Base-by-base conservation (phyloP, 257 asterid genomes). In the Nicotiana sylvestris region DNA sequence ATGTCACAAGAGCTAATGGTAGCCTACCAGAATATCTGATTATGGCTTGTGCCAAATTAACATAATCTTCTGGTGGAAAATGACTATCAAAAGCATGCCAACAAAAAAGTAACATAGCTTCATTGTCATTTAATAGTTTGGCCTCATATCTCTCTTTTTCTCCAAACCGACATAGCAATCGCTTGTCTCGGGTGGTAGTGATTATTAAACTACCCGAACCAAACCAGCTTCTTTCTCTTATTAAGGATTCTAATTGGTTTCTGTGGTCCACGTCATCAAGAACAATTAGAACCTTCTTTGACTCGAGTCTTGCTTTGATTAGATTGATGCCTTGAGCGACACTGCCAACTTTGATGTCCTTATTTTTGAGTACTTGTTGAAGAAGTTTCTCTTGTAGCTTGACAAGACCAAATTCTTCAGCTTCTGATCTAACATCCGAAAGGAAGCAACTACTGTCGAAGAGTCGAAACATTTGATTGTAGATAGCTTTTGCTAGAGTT, bases 181-280 rank as follows among this genome's bases (percentile, higher is more conserved):
- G 32, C 46, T 70, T n/a, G 9, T 72, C 46, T 8, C 81, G n/a
- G 37, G 85, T 83, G 7, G 76, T 83, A 33, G 49, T 49, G 13
- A 83, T 46, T 35, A 83, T 64, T 32, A 56, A 10, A 21, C 85
- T 83, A 15, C 82, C 85, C 6, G 9, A 13, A 49, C 51, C 66
- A 83, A 83, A 83, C 85, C 85, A 76, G 9, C 64, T 37, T 37
- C 43, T 37, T 37, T 17, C 55, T 60, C 70, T 30, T 17, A 39
- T 29, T 66, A 81, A 30, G 15, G 62, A 3, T 16, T 81, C 13
- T 18, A 81, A 30, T 12, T 65, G 83, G 83, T 13, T 11, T 37
- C 4, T 15, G 29, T 66, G 65, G 25, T 81, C 67, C 61, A 81
- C 46, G n/a, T 81, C 78, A 81, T 81, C 64, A 57, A 57, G 64